Percentiles rank a stretch among this genome's conserved stretches.
These are phyloP conservation scores for Ilyonectria destructans DNA, from an alignment of 2,329 filamentous ascomycete genomes.

Conservation along the genomic window DNA sequence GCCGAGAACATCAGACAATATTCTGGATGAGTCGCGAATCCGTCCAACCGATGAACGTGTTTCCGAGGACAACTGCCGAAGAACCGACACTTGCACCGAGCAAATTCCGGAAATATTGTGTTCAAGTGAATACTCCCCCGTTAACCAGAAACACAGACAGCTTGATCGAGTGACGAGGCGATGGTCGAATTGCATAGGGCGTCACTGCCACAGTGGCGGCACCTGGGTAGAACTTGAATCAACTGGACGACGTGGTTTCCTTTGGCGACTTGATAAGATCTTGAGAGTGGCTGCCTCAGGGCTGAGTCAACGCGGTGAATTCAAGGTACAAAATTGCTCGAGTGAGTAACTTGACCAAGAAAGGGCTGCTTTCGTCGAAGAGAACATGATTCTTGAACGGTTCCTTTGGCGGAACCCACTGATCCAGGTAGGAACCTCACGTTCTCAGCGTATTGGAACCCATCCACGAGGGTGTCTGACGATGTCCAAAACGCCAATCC, in stretches of 20 bases:
- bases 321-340: not conserved
- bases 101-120: not conserved
- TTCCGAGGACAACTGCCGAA: not conserved
- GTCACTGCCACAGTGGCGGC: not conserved
- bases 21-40: not conserved
- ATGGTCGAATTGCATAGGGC: not conserved
- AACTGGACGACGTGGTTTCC: not conserved
- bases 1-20: not conserved
- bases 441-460: not conserved
- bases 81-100: not conserved
- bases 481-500: not conserved
- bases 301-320: not conserved
- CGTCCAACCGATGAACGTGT: not conserved
- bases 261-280: not conserved
- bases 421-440: not conserved
- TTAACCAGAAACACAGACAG: not conserved
- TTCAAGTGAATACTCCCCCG: slow-evolving; percentile 19
- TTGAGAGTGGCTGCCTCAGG: not conserved
- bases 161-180: slow-evolving; percentile 2
- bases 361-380: not conserved
- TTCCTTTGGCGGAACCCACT: not conserved
- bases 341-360: not conserved
- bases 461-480: not conserved
- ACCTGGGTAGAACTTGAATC: not conserved
- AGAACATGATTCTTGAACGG: not conserved